Base-by-base conservation (phyloP, 192 early-diverging fungal genomes). In the Geosiphon pyriformis region DNA sequence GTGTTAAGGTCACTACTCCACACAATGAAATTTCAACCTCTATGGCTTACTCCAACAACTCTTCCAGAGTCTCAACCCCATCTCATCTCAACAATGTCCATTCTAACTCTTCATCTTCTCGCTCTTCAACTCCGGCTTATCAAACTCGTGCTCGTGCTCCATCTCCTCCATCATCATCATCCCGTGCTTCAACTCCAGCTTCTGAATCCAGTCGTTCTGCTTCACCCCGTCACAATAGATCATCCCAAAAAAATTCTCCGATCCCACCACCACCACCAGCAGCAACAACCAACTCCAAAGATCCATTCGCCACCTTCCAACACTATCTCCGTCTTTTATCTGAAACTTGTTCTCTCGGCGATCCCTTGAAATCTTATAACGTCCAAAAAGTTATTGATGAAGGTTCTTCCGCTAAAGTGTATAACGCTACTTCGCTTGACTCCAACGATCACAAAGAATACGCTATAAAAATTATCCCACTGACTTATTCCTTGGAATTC, bases 361-460 rank as follows among this genome's bases (percentile, higher is more conserved):
- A 48, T 17, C 65, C 65, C 4, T 4, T 30, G 1, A 57, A 67
- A 6, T 32, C 8, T 48, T 67, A 67, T 15, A 54, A 67, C 31
- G 12, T 67, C n/a, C 34, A 67, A 57, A 47, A 57, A 47, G 35
- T 57, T 20, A 67, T 67, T 12, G 65, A 67, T 48, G 65, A 67
- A 57, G 65, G 65, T 30, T 67, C 65, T n/a, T 67, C 65, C 15
- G 65, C 65, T 48, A 56, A 67, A 32, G 65, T 67, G 15, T 57
- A 48, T 57, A 47, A 34, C 4, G 65, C 65, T 29, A 29, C 25
- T 23, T 22, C 52, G 20, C 35, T 55, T n/a, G 15, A 26, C 53
- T 15, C 34, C 27, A 26, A 25, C 12, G 65, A 67, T 15, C n/a
- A n/a, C n/a, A n/a, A n/a, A n/a, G 65, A 67, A 57, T 46, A 18